A percentile compares a stretch with the other conserved stretches of the same genome.
These are phyloP conservation scores for Mycena crocata DNA, from an alignment of 768 basidiomycete species.

Conservation along the genomic window DNA sequence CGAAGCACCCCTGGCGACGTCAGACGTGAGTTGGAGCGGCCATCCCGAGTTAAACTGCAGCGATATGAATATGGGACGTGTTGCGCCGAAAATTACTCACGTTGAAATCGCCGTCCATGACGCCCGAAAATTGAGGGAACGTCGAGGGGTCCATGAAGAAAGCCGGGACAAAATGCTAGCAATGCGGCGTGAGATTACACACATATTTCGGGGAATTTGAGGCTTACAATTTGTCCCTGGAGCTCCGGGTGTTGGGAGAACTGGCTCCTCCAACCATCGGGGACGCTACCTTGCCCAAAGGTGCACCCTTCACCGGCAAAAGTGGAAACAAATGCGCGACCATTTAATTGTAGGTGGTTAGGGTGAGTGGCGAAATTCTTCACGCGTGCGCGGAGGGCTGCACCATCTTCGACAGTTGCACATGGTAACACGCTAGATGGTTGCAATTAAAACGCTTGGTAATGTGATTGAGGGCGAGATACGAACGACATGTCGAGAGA, in stretches of 20 bases:
- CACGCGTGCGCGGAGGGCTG: constrained; percentile 64
- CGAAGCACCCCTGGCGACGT: constrained; percentile 48
- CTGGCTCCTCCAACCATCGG: constrained; percentile 68
- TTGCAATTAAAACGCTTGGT: constrained; percentile 1
- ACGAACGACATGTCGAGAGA: constrained; percentile 84
- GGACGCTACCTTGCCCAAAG: constrained; percentile 66
- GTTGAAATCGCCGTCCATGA: constrained; percentile 67
- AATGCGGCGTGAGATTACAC: not conserved
- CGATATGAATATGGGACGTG: constrained; percentile 14
- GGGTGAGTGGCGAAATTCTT: constrained; percentile 64
- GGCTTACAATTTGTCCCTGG: constrained; percentile 52
- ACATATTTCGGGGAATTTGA: not conserved
- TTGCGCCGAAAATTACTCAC: constrained; percentile 51
- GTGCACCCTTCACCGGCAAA: constrained; percentile 78
- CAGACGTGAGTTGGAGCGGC: constrained; percentile 71
- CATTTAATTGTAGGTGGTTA: constrained; percentile 63
- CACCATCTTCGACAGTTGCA: constrained; percentile 57
- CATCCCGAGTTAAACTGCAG: constrained; percentile 83
- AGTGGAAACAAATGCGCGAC: constrained; percentile 70
- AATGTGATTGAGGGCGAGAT: not conserved
- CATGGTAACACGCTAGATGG: constrained; percentile 65
- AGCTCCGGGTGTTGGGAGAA: constrained; percentile 61
- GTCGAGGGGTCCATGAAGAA: constrained; percentile 71
- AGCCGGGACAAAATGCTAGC: constrained; percentile 70
- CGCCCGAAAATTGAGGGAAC: constrained; percentile 55